Evolutionary conservation across 345 rosid genomes (phyloP), one percentile per base, ranked within the genome.

Genomic region (Reutealis trisperma): DNA sequence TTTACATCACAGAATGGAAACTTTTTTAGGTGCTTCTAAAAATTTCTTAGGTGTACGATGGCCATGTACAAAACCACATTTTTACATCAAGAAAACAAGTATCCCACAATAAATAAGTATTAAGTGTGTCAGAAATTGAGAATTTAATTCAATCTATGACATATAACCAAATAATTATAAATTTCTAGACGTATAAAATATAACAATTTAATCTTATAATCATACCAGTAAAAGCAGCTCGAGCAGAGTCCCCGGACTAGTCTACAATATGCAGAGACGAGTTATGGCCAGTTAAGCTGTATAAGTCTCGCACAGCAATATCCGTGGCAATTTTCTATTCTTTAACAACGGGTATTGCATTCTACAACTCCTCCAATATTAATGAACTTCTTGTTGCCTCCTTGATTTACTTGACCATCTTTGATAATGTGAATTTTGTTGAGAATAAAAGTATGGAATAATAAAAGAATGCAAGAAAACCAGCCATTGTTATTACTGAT

Each of bases 381-480:
- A 16, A 63, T 34, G 45, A 16, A 63, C 4, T 63, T 63, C 11
- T 32, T 63, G n/a, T 32, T 21, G 13, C 70, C 54, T 67, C 25
- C 54, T 44, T 41, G 22, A 37, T 67, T 44, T 8, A 67, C 47
- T 10, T 44, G 25, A 42, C 15, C 52, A 21, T 30, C 27, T 19
- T n/a, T 67, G 30, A 67, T 15, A 44, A 42, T 66, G 49, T 66
- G 52, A 66, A 66, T 8, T n/a, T 66, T 41, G 27, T 41, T 19
- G 49, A 66, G 52, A 67, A 67, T 42, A 67, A 6, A 67, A 67
- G 52, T 67, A 67, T 42, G 49, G 16, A 42, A 24, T 34, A 7
- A 24, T 34, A 19, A 66, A 42, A n/a, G 30, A 67, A 67, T 67
- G 70, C 54, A 44, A 67, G n/a, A 42, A 67, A 42, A 67, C 30